Percentiles rank a stretch among this genome's conserved stretches.
phyloP scores from a whole-genome alignment of 2,329 filamentous ascomycete genomes.

The Didymellaceae sp. region DNA sequence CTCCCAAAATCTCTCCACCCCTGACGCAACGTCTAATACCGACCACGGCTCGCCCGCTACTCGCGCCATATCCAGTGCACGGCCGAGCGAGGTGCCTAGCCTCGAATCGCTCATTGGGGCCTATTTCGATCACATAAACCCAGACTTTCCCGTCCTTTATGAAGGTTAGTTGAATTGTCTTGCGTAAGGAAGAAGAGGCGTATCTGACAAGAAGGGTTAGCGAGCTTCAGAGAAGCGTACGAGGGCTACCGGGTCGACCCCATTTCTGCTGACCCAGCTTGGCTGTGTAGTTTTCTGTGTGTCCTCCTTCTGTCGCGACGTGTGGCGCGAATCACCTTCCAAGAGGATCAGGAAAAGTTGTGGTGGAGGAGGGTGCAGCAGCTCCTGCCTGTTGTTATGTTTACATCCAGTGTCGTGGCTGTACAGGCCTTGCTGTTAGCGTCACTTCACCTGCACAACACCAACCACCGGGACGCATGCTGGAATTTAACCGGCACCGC shows the following conservation, averaged over 20 bases:
- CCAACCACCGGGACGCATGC: slow-evolving; percentile 52
- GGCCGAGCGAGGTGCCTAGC: slow-evolving; percentile 24
- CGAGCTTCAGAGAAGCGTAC: slow-evolving; percentile 51
- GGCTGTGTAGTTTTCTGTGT: slow-evolving; percentile 53
- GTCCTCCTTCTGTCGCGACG: slow-evolving; percentile 51
- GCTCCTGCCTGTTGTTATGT: slow-evolving; percentile 51
- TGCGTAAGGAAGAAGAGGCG: neutral
- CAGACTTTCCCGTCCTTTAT: slow-evolving; percentile 53
- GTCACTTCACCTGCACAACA: slow-evolving; percentile 55
- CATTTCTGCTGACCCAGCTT: slow-evolving; percentile 46
- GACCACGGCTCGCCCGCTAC: slow-evolving; percentile 32
- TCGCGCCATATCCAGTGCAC: slow-evolving; percentile 14
- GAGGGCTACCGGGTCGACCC: slow-evolving; percentile 44
- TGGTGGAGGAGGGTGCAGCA: slow-evolving; percentile 53
- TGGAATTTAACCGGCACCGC: slow-evolving; percentile 56
- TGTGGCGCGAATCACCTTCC: slow-evolving; percentile 40
- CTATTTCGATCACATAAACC: slow-evolving; percentile 53
- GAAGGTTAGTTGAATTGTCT: slow-evolving; percentile 32
- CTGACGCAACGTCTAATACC: slow-evolving; percentile 28
- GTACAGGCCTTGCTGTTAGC: slow-evolving; percentile 54
- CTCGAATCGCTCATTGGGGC: slow-evolving; percentile 48
- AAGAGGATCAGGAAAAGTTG: slow-evolving; percentile 48
- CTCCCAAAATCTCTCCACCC: slow-evolving; percentile 27
- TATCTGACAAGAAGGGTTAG: neutral
- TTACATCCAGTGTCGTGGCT: slow-evolving; percentile 51